Evolutionary conservation across 768 basidiomycete species (phyloP), one percentile per base, ranked within the genome.

Genomic region (Leccinum longicurvipes): DNA sequence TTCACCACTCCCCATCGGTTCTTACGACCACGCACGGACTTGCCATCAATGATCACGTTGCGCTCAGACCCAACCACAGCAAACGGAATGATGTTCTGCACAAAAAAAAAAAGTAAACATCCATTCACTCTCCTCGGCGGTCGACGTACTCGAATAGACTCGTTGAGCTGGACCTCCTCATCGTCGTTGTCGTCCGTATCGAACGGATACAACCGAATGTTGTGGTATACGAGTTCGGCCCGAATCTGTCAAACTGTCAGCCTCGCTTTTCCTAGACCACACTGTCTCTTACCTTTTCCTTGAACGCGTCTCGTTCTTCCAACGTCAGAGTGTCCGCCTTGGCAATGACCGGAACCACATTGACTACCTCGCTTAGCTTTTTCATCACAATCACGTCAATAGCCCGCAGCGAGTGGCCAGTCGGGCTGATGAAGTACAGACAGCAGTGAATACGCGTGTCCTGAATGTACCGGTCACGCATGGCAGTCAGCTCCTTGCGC

Each of bases 361-460:
- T 99, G 73, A 98, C 97, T 42, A 98, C 96, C 71, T 98, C 97
- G 71, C 90, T 91, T 58, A 99, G 79, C 79, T 98, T 98, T 81
- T 98, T 97, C 87, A 99, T 93, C 61, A 99, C 97, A 67, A 94
- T 94, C 46, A 98, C 88, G 66, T 99, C 96, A 66, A 99, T 94
- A 28, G 97, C 87, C 58, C 95, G 92, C 54, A 99, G 84, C 4
- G 90, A 86, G 75, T 99, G 96, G 21, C 96, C 96, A n/a, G 95
- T 97, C 21, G 96, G 97, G 74, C 89, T 95, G 80, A 99, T 94
- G 77, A 98, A 99, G 83, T 93, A 98, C 52, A 99, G 73, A 72
- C 89, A 91, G 79, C 95, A 98, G 80, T 99, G 96, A 60, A 99
- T 97, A 59, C 96, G 89, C 15, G 97, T 98, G 77, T 99, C 96